Percentiles rank a stretch among this genome's conserved stretches.
These are phyloP conservation scores for Puccinia triticina DNA, from an alignment of 1,284 basidiomycete species.

Conservation along the genomic window DNA sequence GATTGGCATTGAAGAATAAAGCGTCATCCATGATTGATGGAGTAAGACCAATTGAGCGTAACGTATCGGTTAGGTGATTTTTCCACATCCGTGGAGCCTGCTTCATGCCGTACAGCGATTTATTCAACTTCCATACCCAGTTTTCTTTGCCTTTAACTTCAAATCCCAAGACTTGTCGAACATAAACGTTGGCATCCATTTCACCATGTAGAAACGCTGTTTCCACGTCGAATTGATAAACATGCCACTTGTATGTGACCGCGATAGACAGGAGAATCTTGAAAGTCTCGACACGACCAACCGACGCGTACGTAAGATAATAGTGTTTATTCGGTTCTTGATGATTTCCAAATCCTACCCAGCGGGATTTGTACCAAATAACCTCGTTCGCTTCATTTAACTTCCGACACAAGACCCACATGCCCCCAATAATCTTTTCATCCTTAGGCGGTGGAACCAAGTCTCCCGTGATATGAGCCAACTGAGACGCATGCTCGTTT, in stretches of 20 bases:
- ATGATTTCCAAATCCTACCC: conserved; percentile 32
- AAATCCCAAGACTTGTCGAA: conserved; percentile 7
- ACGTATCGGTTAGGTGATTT: neutral
- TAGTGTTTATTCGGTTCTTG: conserved; percentile 6
- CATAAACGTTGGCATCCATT: conserved; percentile 19
- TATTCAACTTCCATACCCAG: neutral
- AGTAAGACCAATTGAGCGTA: neutral
- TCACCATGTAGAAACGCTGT: conserved; percentile 23
- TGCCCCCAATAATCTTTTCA: conserved; percentile 34
- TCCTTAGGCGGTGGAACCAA: neutral
- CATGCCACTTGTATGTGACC: neutral
- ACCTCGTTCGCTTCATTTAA: conserved; percentile 24
- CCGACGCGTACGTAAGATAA: conserved; percentile 8
- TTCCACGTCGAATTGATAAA: conserved; percentile 30
- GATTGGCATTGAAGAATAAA: neutral
- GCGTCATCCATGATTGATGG: conserved; percentile 10
- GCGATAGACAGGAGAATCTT: conserved; percentile 13
- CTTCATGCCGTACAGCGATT: conserved; percentile 8
- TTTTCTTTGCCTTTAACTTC: neutral
- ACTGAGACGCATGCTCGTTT: neutral
- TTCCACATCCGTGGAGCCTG: neutral
- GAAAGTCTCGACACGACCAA: conserved; percentile 1
- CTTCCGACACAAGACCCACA: conserved; percentile 29
- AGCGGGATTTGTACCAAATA: conserved; percentile 13
- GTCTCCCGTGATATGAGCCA: neutral